Evolutionary conservation across 2,329 filamentous ascomycete genomes (phyloP), one percentile per base, ranked within the genome.

Genomic region (Samsoniella hepiali): DNA sequence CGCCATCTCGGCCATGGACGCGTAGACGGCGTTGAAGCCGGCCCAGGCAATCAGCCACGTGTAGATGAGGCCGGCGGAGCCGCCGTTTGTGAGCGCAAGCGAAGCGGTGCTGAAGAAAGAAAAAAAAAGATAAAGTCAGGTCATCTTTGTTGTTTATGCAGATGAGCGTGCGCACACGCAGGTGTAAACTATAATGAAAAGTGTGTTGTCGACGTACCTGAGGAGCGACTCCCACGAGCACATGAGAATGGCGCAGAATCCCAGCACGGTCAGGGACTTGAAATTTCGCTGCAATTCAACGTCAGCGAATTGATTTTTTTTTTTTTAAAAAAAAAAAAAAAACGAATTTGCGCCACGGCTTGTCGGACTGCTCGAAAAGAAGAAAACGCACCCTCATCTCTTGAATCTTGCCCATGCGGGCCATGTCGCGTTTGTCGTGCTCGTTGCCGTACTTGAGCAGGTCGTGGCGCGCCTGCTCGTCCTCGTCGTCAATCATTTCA

Each of bases 361-460:
- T 22, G 22, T 22, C 22, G 22, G 22, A 22, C 22, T 22, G 22
- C 22, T 22, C 22, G 22, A 22, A 22, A 31, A 22, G n/a, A 50
- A 40, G 34, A 40, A 36, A 44, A 58, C 63, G 62, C 72, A 69
- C 78, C 65, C 78, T 76, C 64, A 83, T 73, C 58, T 82, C 78
- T 62, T 82, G 80, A 31, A 74, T 73, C 71, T 82, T 82, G 47
- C 81, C 81, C 76, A 83, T 74, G 27, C 80, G 77, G 36, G 73
- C 72, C 77, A 83, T 80, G 63, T 83, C 77, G 40, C 69, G 70
- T 36, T 75, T 73, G 67, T 81, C 79, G 29, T 70, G 40, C 3
- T 64, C 63, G 47, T 72, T 70, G 44, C 61, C 61, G 22, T 58
- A 57, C 36, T 58, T 63, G 54, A 47, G 45, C 3, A 63, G 53